phyloP scores from a whole-genome alignment of 352 stramenopile genomes.

The Blastocystis hominis region DNA sequence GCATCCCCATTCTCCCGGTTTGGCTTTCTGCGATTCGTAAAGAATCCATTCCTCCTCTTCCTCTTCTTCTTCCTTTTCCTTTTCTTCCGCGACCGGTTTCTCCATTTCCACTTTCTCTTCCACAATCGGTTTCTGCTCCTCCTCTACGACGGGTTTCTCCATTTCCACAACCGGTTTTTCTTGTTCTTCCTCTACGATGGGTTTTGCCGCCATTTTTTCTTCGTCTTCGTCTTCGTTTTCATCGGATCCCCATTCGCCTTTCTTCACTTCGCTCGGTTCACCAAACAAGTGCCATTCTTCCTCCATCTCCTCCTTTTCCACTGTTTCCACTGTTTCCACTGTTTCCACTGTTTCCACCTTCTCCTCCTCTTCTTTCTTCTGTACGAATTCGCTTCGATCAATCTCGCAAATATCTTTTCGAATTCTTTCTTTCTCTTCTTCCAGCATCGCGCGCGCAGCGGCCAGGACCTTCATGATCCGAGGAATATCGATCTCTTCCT shows the following conservation, averaged over 20 bases:
- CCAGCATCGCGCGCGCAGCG: slow-evolving; percentile 7
- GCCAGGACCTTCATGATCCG: neutral
- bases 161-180: neutral
- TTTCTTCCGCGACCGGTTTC: neutral
- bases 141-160: neutral
- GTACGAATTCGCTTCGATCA: neutral
- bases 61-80: neutral
- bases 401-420: neutral
- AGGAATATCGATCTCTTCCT: neutral
- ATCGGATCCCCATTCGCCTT: slow-evolving; percentile 2
- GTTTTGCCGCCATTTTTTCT: neutral
- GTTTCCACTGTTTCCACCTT: neutral
- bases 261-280: neutral
- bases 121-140: neutral
- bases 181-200: neutral
- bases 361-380: neutral
- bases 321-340: neutral
- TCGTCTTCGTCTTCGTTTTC: neutral
- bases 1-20: neutral
- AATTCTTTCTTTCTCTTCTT: neutral
- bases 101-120: neutral
- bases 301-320: neutral
- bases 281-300: neutral
- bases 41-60: neutral
- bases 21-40: neutral